Percentiles rank a stretch among this genome's conserved stretches.
phyloP scores from a whole-genome alignment of 345 rosid species.

The Cardiospermum halicacabum region DNA sequence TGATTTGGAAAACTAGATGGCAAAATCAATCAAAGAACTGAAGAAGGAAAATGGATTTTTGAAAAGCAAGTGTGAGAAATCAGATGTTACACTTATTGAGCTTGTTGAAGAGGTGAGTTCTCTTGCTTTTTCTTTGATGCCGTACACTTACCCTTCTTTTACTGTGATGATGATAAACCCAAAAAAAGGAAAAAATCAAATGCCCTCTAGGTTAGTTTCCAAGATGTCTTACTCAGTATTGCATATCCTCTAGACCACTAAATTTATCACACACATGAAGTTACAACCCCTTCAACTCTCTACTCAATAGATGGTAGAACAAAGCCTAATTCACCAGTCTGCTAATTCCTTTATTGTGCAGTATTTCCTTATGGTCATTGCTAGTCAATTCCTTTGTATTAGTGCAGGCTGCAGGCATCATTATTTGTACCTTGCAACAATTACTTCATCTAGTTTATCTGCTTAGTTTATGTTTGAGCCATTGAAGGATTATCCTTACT shows the following conservation, averaged over 20 bases:
- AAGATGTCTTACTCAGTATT: background rate
- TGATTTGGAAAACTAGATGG: slow-evolving; percentile 44
- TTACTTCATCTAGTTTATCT: background rate
- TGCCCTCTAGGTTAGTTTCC: background rate
- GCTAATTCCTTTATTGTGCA: background rate
- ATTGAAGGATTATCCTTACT: too few species aligned
- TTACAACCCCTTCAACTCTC: background rate
- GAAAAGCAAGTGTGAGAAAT: slow-evolving; percentile 83
- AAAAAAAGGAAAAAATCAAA: background rate
- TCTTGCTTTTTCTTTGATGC: background rate
- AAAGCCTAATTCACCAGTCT: background rate
- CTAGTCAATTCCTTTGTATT: background rate
- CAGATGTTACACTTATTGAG: slow-evolving; percentile 67
- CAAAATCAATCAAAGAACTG: slow-evolving; percentile 81
- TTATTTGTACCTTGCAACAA: background rate
- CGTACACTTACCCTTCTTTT: background rate
- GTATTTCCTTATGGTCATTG: background rate
- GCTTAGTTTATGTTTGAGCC: background rate
- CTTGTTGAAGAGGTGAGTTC: slow-evolving; percentile 78
- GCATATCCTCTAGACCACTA: background rate
- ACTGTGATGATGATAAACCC: background rate
- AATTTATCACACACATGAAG: background rate
- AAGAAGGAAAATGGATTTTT: slow-evolving; percentile 79
- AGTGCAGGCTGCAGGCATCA: background rate
- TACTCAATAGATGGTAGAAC: background rate